Percentiles rank a stretch among this genome's conserved stretches.
Conservation (phyloP, 805 yeast genomes). For the Kregervanrija delftensis region DNA sequence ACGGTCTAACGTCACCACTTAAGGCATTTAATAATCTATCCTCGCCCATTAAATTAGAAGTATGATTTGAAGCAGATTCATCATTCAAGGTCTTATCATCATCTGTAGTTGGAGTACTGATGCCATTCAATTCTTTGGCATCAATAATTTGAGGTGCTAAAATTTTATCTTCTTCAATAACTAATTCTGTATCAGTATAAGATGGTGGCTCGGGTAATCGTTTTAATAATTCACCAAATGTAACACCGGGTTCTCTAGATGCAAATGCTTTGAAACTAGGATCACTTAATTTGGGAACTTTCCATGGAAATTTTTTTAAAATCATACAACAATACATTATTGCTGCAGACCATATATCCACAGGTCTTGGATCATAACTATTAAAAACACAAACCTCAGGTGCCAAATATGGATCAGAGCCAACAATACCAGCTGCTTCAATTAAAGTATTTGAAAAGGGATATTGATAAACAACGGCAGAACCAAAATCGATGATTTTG, state of each 20-base stretch:
- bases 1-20: constrained; percentile 60
- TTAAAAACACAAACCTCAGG: constrained; percentile 85
- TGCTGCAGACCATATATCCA: constrained; percentile 90
- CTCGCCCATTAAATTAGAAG: constrained; percentile 64
- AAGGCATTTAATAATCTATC: constrained; percentile 63
- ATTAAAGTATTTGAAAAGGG: constrained; percentile 70
- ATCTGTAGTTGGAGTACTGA: constrained; percentile 3
- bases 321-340: constrained; percentile 91
- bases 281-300: constrained; percentile 77
- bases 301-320: constrained; percentile 90
- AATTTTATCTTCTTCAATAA: constrained; percentile 9
- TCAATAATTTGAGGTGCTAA: neutral
- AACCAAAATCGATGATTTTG: constrained; percentile 87
- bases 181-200: constrained; percentile 16
- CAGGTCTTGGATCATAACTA: constrained; percentile 87
- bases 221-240: constrained; percentile 56
- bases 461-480: constrained; percentile 85
- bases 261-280: constrained; percentile 79
- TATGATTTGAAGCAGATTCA: constrained; percentile 33
- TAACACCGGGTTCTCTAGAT: constrained; percentile 60
- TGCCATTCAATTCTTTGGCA: constrained; percentile 4
- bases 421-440: constrained; percentile 80
- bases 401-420: constrained; percentile 84
- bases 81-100: constrained; percentile 6
- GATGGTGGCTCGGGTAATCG: constrained; percentile 43